Conservation (phyloP, 352 stramenopile species). For the Phytophthora fragariae region DNA sequence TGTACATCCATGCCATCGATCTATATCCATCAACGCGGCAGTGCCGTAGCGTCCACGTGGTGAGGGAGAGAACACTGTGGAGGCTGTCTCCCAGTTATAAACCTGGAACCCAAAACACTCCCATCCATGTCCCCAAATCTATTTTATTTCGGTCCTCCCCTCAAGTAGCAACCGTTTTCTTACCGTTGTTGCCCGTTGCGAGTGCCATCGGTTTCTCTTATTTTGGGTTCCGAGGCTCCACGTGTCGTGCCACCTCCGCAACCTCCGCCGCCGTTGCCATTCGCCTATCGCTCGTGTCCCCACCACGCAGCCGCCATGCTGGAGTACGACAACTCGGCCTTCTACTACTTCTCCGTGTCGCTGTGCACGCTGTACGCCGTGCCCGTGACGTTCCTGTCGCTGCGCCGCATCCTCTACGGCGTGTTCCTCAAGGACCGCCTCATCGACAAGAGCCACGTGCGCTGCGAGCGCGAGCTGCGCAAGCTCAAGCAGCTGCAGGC, state of each 20-base stretch:
- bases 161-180: slow-evolving; percentile 1
- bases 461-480: slow-evolving; percentile 82
- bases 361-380: slow-evolving; percentile 97
- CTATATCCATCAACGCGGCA: background rate
- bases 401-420: slow-evolving; percentile 88
- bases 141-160: background rate
- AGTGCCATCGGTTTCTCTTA: slow-evolving; percentile 3
- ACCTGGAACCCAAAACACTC: slow-evolving; percentile 8
- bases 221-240: slow-evolving; percentile 31
- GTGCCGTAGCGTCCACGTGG: no score
- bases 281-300: slow-evolving; percentile 19
- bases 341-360: slow-evolving; percentile 99
- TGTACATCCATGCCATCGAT: background rate
- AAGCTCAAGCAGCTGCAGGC: slow-evolving; percentile 89
- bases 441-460: slow-evolving; percentile 86
- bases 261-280: slow-evolving; percentile 12
- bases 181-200: background rate
- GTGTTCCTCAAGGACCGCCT: slow-evolving; percentile 89
- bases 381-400: slow-evolving; percentile 93
- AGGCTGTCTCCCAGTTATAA: background rate
- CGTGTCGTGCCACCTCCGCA: slow-evolving; percentile 26
- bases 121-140: background rate
- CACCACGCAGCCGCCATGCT: slow-evolving; percentile 74
- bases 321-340: slow-evolving; percentile 99
- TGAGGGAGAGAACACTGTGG: background rate